These are phyloP conservation scores for Cyclotella cryptica DNA, from an alignment of 108 stramenopile species.

Conservation along the genomic window DNA sequence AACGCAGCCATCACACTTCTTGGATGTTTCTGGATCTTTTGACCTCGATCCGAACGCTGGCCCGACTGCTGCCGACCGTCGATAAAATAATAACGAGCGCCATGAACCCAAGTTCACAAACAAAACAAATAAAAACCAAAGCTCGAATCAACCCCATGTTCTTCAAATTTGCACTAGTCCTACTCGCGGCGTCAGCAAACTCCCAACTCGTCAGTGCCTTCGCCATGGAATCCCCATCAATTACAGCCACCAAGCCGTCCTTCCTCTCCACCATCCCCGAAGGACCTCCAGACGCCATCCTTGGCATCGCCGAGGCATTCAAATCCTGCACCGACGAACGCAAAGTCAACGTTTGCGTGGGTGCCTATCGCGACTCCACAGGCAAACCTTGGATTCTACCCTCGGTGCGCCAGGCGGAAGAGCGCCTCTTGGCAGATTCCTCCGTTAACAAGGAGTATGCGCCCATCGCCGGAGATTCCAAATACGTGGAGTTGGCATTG, in stretches of 20 bases:
- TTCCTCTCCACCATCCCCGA: constrained; percentile 70
- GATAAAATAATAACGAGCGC: no score
- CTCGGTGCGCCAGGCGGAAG: constrained; percentile 91
- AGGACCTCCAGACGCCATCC: constrained; percentile 97
- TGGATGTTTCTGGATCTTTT: no score
- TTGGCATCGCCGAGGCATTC: constrained; percentile 96
- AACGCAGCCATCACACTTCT: no score
- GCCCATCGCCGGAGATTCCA: constrained; percentile 91
- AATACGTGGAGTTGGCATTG: constrained; percentile 84
- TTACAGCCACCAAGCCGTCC: constrained; percentile 10
- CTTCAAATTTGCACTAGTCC: background rate
- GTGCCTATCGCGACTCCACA: constrained; percentile 92
- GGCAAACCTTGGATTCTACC: constrained; percentile 96
- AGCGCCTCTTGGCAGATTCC: constrained; percentile 63
- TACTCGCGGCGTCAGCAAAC: background rate
- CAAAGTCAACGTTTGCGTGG: constrained; percentile 95
- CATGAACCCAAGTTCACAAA: background rate
- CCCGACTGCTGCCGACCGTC: no score
- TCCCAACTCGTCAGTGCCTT: constrained; percentile 3
- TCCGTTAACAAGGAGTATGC: constrained; percentile 95
- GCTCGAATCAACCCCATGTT: background rate
- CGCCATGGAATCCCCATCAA: constrained; percentile 30
- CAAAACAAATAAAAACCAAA: background rate
- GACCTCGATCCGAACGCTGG: no score
- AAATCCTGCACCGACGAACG: constrained; percentile 79